Evolutionary conservation across 331 rosid genomes (phyloP).

Genomic region (Acacia pycnantha): DNA sequence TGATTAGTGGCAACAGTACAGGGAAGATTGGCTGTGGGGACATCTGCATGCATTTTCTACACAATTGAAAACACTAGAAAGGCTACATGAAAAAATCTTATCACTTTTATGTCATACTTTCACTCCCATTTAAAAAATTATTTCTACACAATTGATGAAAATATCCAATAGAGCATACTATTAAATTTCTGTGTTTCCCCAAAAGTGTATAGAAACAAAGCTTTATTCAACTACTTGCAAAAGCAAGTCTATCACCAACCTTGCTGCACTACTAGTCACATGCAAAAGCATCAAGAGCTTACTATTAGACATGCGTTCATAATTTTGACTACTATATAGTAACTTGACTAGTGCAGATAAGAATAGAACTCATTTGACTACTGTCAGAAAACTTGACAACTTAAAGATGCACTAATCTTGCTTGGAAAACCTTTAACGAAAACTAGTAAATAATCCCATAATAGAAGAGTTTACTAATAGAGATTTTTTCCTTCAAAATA

Average conservation of each 20-base stretch:
- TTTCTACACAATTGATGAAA: not conserved
- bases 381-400: not conserved
- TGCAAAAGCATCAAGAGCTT: not conserved
- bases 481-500: conserved; percentile 7
- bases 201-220: not conserved
- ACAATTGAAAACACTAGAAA: not conserved
- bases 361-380: not conserved
- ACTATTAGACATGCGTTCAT: not conserved
- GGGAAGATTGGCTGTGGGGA: not conserved
- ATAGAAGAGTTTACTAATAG: too few relatives aligned
- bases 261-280: not conserved
- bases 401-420: not conserved
- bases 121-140: not conserved
- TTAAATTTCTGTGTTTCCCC: not conserved
- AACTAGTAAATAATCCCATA: not conserved
- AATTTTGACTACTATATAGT: not conserved
- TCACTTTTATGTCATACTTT: not conserved
- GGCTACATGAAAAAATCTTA: not conserved
- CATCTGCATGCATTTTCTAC: not conserved
- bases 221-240: not conserved
- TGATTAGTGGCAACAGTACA: not conserved
- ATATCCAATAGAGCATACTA: not conserved
- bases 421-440: not conserved
- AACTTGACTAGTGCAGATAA: not conserved
- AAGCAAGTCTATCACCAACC: not conserved